Percentiles rank a stretch among this genome's conserved stretches.
Conservation (phyloP, 1,284 basidiomycete species). For the Ustilago tritici region DNA sequence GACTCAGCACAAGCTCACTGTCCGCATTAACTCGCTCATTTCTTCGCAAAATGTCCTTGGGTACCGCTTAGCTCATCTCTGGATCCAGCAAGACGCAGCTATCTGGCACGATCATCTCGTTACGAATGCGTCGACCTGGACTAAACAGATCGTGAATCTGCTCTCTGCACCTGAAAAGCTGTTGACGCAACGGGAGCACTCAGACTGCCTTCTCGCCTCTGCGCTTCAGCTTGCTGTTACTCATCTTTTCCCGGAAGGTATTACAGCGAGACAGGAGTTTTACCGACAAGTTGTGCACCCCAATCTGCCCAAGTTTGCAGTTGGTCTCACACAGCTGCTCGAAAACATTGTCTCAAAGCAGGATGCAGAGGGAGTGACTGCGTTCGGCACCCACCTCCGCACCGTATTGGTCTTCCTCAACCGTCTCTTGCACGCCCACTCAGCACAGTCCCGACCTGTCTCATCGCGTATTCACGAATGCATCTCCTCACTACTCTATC, state of each 20-base stretch:
- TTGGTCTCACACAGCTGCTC: slow-evolving; percentile 28
- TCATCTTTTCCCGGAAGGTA: slow-evolving; percentile 40
- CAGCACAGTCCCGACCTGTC: slow-evolving; percentile 49
- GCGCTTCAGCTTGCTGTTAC: slow-evolving; percentile 25
- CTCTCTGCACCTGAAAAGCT: slow-evolving; percentile 36
- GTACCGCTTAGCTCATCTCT: slow-evolving; percentile 39
- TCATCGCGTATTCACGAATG: slow-evolving; percentile 42
- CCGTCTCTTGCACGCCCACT: slow-evolving; percentile 38
- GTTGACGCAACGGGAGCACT: slow-evolving; percentile 13
- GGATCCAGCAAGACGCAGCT: slow-evolving; percentile 44
- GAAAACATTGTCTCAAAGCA: slow-evolving; percentile 15
- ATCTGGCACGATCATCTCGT: slow-evolving; percentile 45
- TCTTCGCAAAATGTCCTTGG: slow-evolving; percentile 44
- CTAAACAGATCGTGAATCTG: slow-evolving; percentile 43
- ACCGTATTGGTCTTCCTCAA: slow-evolving; percentile 28
- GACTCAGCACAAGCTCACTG: slow-evolving; percentile 45
- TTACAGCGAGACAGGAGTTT: slow-evolving; percentile 49
- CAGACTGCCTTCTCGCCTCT: slow-evolving; percentile 29
- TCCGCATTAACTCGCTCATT: slow-evolving; percentile 51
- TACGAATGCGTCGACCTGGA: slow-evolving; percentile 44
- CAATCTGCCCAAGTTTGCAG: slow-evolving; percentile 36
- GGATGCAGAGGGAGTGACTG: slow-evolving; percentile 5
- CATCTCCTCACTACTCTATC: slow-evolving; percentile 42
- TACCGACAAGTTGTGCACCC: slow-evolving; percentile 55
- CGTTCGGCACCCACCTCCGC: slow-evolving; percentile 17